A percentile compares a stretch with the other conserved stretches of the same genome.
Conservation (phyloP, 768 basidiomycete species). For the Trametes villosa region DNA sequence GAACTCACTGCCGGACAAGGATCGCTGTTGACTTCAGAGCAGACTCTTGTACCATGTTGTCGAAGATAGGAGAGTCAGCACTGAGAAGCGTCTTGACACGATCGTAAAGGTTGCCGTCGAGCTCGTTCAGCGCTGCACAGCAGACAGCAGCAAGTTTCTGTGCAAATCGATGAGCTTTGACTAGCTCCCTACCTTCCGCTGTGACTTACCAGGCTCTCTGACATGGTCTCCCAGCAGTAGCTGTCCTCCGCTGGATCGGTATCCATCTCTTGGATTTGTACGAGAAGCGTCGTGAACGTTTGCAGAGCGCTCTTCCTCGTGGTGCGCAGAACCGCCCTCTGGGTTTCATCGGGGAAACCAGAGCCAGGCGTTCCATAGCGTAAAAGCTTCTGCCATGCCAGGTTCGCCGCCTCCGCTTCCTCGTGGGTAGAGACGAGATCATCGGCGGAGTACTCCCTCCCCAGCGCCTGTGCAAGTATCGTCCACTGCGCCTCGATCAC, state of each 20-base stretch:
- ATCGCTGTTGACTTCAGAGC: constrained; percentile 86
- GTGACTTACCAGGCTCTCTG: constrained; percentile 75
- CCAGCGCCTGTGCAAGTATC: constrained; percentile 71
- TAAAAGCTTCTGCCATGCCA: constrained; percentile 75
- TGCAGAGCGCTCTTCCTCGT: constrained; percentile 69
- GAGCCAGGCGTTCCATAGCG: constrained; percentile 51
- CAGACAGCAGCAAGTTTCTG: constrained; percentile 89
- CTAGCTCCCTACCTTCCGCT: not conserved
- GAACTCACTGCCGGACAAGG: constrained; percentile 75
- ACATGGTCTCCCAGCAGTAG: constrained; percentile 94
- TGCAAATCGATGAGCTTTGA: not conserved
- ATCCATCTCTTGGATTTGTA: constrained; percentile 85
- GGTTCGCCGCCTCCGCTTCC: constrained; percentile 85
- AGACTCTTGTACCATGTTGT: constrained; percentile 86
- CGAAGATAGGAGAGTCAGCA: constrained; percentile 77
- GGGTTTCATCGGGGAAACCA: constrained; percentile 39
- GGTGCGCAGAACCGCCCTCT: constrained; percentile 41
- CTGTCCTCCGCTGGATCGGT: constrained; percentile 78
- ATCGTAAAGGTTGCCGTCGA: constrained; percentile 71
- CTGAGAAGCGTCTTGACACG: constrained; percentile 78
- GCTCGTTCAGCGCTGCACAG: constrained; percentile 67
- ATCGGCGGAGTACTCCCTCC: constrained; percentile 35
- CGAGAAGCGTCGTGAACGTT: constrained; percentile 75
- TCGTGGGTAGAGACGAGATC: constrained; percentile 37
- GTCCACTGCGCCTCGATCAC: constrained; percentile 87